phyloP scores from a whole-genome alignment of 306 rosid genomes.

The Acacia melanoxylon region DNA sequence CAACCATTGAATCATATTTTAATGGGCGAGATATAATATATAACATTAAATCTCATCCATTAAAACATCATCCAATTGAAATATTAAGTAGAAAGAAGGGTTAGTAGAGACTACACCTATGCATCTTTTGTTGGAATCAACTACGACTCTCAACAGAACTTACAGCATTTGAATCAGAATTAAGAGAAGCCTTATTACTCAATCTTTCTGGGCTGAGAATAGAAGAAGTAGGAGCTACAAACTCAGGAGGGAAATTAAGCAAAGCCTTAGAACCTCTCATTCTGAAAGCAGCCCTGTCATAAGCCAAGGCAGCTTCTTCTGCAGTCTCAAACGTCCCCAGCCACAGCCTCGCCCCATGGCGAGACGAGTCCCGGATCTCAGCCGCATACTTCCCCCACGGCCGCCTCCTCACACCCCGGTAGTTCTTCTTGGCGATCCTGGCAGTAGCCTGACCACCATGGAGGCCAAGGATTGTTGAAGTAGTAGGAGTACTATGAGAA shows the following conservation, averaged over 20 bases:
- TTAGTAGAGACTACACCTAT: too few species aligned
- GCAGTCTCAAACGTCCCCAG: not conserved
- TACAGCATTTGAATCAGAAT: conserved; percentile 37
- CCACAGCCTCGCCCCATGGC: not conserved
- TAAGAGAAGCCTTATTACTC: conserved; percentile 17
- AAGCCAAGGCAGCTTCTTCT: not conserved
- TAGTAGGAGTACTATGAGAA: not conserved
- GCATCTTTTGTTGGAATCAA: not conserved
- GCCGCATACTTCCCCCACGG: not conserved
- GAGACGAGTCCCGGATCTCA: conserved; percentile 1
- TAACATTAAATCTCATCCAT: too few species aligned
- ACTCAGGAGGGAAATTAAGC: conserved; percentile 70
- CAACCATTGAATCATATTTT: too few species aligned
- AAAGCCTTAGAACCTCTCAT: conserved; percentile 82
- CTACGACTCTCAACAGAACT: not conserved
- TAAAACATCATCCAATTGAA: too few species aligned
- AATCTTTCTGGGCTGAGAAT: not conserved
- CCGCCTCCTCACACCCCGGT: conserved; percentile 2
- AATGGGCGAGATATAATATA: too few species aligned
- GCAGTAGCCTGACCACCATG: conserved; percentile 21
- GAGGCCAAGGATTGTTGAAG: conserved; percentile 18
- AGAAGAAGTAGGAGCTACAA: conserved; percentile 29
- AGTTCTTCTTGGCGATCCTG: conserved; percentile 30
- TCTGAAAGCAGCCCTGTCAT: conserved; percentile 26
- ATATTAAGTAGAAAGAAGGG: too few species aligned